Percentiles rank a stretch among this genome's conserved stretches.
Conservation (phyloP, 2,329 filamentous ascomycete genomes). For the Pezicula rhizophila region DNA sequence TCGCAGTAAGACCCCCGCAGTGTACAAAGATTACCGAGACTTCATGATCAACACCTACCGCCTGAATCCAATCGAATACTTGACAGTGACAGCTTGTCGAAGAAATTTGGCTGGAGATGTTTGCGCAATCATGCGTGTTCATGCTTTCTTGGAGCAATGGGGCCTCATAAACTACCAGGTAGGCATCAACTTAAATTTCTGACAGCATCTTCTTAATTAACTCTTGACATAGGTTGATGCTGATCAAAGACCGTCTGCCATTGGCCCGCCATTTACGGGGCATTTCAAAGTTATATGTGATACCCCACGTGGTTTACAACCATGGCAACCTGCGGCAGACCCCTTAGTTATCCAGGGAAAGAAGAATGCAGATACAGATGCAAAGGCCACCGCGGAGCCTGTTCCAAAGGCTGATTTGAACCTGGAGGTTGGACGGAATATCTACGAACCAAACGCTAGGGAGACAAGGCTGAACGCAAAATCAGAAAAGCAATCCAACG, state of each 20-base stretch:
- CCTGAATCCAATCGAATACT: slow-evolving; percentile 89
- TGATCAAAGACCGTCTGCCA: slow-evolving; percentile 88
- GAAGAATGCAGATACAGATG: slow-evolving; percentile 39
- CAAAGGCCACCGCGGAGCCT: slow-evolving; percentile 58
- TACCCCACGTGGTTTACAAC: slow-evolving; percentile 87
- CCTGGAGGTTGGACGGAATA: slow-evolving; percentile 88
- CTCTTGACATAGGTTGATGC: slow-evolving; percentile 72
- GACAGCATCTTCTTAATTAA: neutral
- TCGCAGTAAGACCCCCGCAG: slow-evolving; percentile 91
- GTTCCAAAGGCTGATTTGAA: slow-evolving; percentile 75
- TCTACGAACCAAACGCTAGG: slow-evolving; percentile 90
- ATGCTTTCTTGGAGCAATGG: slow-evolving; percentile 97
- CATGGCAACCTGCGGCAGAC: slow-evolving; percentile 86
- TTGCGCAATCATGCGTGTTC: slow-evolving; percentile 97
- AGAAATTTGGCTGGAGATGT: slow-evolving; percentile 95
- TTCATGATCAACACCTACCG: slow-evolving; percentile 99
- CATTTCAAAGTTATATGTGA: slow-evolving; percentile 96
- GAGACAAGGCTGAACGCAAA: slow-evolving; percentile 55
- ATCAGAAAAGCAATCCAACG: slow-evolving; percentile 66
- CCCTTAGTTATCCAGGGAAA: slow-evolving; percentile 59
- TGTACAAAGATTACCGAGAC: slow-evolving; percentile 98
- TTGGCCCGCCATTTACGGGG: slow-evolving; percentile 92
- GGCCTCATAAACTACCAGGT: slow-evolving; percentile 99
- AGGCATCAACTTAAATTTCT: slow-evolving; percentile 21
- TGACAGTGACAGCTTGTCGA: slow-evolving; percentile 93